Percentiles rank a stretch among this genome's conserved stretches.
These are phyloP conservation scores for Psilocybe cubensis DNA, from an alignment of 768 basidiomycete species.

Conservation along the genomic window DNA sequence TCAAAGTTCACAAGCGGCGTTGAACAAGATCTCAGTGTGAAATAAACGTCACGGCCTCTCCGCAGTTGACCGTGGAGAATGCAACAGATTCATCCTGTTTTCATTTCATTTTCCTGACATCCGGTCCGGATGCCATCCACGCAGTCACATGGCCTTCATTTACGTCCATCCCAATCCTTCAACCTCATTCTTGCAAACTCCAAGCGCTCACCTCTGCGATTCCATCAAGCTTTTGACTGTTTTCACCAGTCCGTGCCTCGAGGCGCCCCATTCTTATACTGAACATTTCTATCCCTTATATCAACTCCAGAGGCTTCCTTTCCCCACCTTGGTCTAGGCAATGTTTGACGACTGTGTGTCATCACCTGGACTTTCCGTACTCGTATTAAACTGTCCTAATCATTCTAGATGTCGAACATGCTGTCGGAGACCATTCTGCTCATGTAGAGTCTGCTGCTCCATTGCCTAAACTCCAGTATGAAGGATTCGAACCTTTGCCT, in stretches of 20 bases:
- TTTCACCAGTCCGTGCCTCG: too few species aligned
- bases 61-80: slow-evolving; percentile 1
- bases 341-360: slow-evolving; percentile 75
- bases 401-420: slow-evolving; percentile 82
- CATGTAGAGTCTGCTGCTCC: slow-evolving; percentile 36
- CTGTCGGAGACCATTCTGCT: slow-evolving; percentile 52
- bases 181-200: too few species aligned
- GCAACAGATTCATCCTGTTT: too few species aligned
- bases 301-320: background rate
- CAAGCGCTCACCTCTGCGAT: too few species aligned
- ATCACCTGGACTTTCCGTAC: background rate
- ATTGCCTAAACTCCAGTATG: slow-evolving; percentile 71
- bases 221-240: too few species aligned
- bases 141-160: background rate
- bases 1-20: background rate
- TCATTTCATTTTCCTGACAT: too few species aligned
- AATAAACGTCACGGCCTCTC: background rate
- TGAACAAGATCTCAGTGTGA: background rate
- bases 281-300: background rate
- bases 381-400: slow-evolving; percentile 8
- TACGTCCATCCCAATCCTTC: too few species aligned
- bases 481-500: slow-evolving; percentile 86
- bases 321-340: background rate
- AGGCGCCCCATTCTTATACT: too few species aligned
- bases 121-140: background rate